Evolutionary conservation across 257 asterid species (phyloP).

Genomic region (Perilla frutescens): DNA sequence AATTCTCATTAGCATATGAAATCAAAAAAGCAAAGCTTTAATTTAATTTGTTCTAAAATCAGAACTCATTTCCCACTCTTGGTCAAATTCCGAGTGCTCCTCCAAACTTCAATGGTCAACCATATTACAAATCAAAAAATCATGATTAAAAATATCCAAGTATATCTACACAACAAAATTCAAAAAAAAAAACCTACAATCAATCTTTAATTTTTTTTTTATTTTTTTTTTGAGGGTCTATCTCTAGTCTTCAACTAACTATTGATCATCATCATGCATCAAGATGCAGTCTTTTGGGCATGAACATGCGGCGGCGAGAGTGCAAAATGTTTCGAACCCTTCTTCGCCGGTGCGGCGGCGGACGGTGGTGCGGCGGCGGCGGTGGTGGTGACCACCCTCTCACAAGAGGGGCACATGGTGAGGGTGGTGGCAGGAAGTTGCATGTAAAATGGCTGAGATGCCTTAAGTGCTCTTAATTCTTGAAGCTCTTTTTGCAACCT

Average conservation of each 20-base stretch:
- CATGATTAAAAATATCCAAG: conserved; percentile 25
- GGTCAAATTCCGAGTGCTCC: conserved; percentile 36
- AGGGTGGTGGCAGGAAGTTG: conserved; percentile 93
- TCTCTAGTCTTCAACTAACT: not conserved
- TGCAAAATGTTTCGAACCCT: conserved; percentile 39
- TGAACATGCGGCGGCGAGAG: conserved; percentile 38
- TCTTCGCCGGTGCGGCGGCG: not conserved
- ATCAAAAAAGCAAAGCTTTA: not conserved
- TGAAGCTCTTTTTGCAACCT: conserved; percentile 85
- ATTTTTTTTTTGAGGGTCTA: not conserved
- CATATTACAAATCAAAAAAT: conserved; percentile 39
- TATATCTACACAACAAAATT: conserved; percentile 35
- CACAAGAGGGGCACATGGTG: conserved; percentile 93
- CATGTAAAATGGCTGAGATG: conserved; percentile 85
- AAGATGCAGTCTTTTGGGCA: conserved; percentile 38
- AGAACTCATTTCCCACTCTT: conserved; percentile 20
- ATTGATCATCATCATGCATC: conserved; percentile 27
- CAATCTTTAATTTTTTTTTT: not conserved
- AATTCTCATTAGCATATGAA: no score
- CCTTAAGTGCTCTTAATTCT: conserved; percentile 79
- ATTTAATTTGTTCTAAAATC: not conserved
- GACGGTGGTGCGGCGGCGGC: conserved; percentile 25
- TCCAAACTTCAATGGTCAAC: conserved; percentile 23
- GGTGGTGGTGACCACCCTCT: conserved; percentile 62
- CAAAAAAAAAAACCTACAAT: not conserved